These are phyloP conservation scores for Nicotiana undulata DNA, from an alignment of 257 asterid genomes.

Conservation along the genomic window DNA sequence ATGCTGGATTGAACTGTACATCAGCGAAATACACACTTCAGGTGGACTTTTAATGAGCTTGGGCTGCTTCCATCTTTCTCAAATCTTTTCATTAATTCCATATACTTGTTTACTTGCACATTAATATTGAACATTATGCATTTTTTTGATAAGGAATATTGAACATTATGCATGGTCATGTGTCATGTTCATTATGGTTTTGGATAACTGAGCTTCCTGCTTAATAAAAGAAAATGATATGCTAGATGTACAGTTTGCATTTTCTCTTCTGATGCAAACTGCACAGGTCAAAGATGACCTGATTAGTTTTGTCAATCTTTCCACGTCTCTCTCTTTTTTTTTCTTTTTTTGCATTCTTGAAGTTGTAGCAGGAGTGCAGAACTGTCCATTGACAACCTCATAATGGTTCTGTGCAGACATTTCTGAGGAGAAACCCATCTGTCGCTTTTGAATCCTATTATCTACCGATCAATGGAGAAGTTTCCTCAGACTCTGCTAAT, in stretches of 20 bases:
- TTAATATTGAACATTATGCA: background rate
- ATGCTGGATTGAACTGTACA: conserved; percentile 83
- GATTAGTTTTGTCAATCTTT: background rate
- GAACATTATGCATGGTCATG: background rate
- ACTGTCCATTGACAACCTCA: conserved; percentile 15
- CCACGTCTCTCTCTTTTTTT: background rate
- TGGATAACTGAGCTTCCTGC: background rate
- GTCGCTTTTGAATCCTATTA: conserved; percentile 71
- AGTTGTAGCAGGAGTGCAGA: background rate
- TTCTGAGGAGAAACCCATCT: conserved; percentile 48
- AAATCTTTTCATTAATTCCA: background rate
- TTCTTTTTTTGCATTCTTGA: background rate
- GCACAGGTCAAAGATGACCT: background rate
- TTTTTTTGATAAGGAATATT: no score
- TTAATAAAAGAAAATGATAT: background rate
- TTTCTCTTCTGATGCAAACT: background rate
- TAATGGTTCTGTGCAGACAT: conserved; percentile 53
- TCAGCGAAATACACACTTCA: conserved; percentile 64
- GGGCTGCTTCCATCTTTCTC: background rate
- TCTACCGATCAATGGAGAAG: conserved; percentile 49
- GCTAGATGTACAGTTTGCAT: background rate
- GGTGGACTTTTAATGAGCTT: conserved; percentile 34
- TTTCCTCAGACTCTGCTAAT: conserved; percentile 39
- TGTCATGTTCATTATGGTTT: background rate
- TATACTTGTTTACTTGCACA: background rate